Evolutionary conservation across 768 basidiomycete species (phyloP).

Genomic region (Amanita phalloides): DNA sequence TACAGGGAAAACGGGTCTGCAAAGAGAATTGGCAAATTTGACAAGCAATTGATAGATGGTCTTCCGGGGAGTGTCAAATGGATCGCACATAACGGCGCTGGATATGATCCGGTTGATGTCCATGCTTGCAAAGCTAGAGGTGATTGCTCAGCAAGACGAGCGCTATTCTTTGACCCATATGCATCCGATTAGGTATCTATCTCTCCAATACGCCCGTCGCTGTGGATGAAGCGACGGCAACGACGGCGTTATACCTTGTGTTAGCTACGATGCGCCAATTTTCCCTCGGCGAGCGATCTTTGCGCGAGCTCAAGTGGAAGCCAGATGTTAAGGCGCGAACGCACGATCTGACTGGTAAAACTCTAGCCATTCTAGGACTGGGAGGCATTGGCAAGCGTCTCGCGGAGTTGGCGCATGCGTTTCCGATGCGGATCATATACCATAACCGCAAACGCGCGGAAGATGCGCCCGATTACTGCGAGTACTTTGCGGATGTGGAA

Average conservation of each 20-base stretch:
- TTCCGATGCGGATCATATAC: slow-evolving; percentile 88
- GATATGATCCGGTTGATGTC: slow-evolving; percentile 85
- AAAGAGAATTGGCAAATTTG: slow-evolving; percentile 61
- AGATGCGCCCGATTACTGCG: slow-evolving; percentile 60
- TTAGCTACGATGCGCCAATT: slow-evolving; percentile 71
- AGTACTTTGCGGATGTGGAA: slow-evolving; percentile 57
- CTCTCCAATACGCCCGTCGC: slow-evolving; percentile 87
- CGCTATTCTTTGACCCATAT: not conserved
- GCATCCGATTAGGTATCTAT: slow-evolving; percentile 40
- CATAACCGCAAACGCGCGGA: slow-evolving; percentile 49
- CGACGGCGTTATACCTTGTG: slow-evolving; percentile 75
- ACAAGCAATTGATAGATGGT: slow-evolving; percentile 63
- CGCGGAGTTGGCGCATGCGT: slow-evolving; percentile 61
- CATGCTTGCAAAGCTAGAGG: slow-evolving; percentile 61
- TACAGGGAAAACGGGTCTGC: slow-evolving; percentile 70
- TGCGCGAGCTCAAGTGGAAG: slow-evolving; percentile 56
- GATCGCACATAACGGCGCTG: slow-evolving; percentile 90
- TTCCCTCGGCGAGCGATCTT: slow-evolving; percentile 48
- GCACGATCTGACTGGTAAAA: slow-evolving; percentile 58
- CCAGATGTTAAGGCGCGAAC: slow-evolving; percentile 33
- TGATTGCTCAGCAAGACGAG: slow-evolving; percentile 13
- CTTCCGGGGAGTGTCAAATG: slow-evolving; percentile 64
- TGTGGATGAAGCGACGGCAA: slow-evolving; percentile 87
- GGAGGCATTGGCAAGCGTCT: slow-evolving; percentile 70
- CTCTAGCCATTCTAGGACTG: slow-evolving; percentile 64